phyloP scores from a whole-genome alignment of 179 eudicot species.

The Vitellaria paradoxa region DNA sequence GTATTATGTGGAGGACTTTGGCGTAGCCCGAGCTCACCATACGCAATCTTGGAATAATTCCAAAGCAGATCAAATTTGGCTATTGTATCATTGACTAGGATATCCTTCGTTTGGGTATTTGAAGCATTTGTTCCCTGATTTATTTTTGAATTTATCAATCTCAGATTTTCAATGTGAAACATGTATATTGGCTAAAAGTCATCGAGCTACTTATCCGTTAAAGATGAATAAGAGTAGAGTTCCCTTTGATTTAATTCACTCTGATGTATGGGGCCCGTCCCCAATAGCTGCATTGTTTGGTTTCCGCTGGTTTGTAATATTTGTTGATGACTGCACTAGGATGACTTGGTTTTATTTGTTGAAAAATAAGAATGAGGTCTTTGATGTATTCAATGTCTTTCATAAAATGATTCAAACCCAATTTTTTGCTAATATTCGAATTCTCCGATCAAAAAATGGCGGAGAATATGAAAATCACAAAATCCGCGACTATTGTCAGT shows the following conservation, averaged over 20 bases:
- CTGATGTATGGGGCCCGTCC: constrained; percentile 13
- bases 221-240: background rate
- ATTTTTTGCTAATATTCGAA: constrained; percentile 3
- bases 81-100: constrained; percentile 14
- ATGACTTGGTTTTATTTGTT: constrained; percentile 18
- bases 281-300: background rate
- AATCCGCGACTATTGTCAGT: background rate
- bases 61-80: background rate
- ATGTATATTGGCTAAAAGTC: background rate
- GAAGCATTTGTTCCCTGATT: background rate
- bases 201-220: background rate
- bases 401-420: constrained; percentile 11
- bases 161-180: constrained; percentile 6
- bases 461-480: background rate
- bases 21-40: background rate
- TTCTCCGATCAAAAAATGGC: constrained; percentile 14
- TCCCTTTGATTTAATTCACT: constrained; percentile 1
- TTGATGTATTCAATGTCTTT: constrained; percentile 5
- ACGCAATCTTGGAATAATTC: no score
- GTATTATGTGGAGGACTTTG: constrained; percentile 16
- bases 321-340: constrained; percentile 12
- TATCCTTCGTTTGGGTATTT: constrained; percentile 9
- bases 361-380: constrained; percentile 10
- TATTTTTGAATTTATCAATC: background rate
- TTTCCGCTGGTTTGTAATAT: constrained; percentile 6